phyloP scores from a whole-genome alignment of 169 alveolate species.

The Fabrea salina region DNA sequence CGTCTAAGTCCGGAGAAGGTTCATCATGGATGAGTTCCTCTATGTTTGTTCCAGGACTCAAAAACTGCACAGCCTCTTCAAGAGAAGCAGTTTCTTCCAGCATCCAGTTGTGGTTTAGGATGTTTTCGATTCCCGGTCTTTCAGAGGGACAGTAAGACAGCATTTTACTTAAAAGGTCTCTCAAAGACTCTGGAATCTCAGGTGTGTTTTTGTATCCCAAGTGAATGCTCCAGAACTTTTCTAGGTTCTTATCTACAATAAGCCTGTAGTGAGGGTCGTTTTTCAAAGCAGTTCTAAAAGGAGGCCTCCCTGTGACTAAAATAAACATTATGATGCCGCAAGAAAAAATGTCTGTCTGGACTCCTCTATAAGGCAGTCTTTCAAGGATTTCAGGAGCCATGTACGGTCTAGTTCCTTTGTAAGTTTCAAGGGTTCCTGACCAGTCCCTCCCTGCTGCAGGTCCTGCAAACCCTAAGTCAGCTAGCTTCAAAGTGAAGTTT shows the following conservation, averaged over 20 bases:
- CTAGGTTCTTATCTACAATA: not conserved
- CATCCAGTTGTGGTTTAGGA: constrained; percentile 11
- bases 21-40: too few relatives aligned
- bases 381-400: constrained; percentile 63
- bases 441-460: constrained; percentile 42
- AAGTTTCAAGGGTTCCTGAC: constrained; percentile 12
- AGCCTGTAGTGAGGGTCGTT: constrained; percentile 36
- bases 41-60: too few relatives aligned
- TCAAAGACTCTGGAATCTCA: not conserved
- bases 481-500: constrained; percentile 46
- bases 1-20: too few relatives aligned
- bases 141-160: constrained; percentile 14
- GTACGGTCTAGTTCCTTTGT: constrained; percentile 60
- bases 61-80: constrained; percentile 7
- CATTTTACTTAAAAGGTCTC: not conserved
- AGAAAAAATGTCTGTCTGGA: constrained; percentile 62
- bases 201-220: not conserved
- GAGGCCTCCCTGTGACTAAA: constrained; percentile 66
- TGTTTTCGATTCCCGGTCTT: not conserved
- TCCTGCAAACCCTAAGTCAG: constrained; percentile 69
- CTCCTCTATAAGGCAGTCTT: constrained; percentile 44
- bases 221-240: not conserved
- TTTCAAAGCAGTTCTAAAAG: constrained; percentile 64
- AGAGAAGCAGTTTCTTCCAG: not conserved
- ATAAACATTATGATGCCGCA: constrained; percentile 68